Evolutionary conservation across 768 basidiomycete genomes (phyloP), one percentile per base, ranked within the genome.

Genomic region (Pleurotus sapidus): DNA sequence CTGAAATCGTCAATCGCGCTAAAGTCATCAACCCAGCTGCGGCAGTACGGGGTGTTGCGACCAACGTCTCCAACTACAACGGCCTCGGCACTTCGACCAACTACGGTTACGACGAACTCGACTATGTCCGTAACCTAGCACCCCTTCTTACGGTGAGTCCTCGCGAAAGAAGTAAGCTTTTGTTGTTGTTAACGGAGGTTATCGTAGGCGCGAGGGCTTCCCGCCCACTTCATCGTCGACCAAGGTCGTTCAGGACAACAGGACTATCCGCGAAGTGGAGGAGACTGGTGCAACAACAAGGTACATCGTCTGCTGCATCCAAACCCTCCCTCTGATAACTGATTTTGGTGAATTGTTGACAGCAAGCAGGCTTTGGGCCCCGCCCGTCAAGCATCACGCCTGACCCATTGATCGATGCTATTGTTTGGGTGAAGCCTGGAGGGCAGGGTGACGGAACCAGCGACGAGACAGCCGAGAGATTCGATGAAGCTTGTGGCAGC

Each of bases 371-470:
- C 23, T 73, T 72, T 55, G 72, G 72, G 17, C 63, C 66, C 3
- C 71, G 67, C 40, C 72, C 74, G 15, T 72, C 74, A 3, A 62
- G 71, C 2, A 63, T 64, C 47, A 71, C 70, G 34, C 61, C 66
- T 5, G 61, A 63, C 55, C 51, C 51, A 4, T 25, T 54, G 38
- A 67, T 74, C 42, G 76, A 77, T 61, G 68, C 73, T 25, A 68
- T 76, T 53, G 74, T 74, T 24, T 76, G 75, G 74, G 72, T 70
- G 14, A 76, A 76, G 68, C 75, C 75, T 24, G 74, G 72, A 59
- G 74, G 75, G 45, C 72, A 76, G 61, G 70, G 65, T 5, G 74
- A 76, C 45, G 76, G 74, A 20, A 76, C 76, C 5, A 70, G 68
- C 34, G 68, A 77, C 54, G 49, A 65, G 12, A 65, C 65, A 18